These are phyloP conservation scores for Vitis riparia DNA, from an alignment of 164 flowering plant genomes.

Conservation along the genomic window DNA sequence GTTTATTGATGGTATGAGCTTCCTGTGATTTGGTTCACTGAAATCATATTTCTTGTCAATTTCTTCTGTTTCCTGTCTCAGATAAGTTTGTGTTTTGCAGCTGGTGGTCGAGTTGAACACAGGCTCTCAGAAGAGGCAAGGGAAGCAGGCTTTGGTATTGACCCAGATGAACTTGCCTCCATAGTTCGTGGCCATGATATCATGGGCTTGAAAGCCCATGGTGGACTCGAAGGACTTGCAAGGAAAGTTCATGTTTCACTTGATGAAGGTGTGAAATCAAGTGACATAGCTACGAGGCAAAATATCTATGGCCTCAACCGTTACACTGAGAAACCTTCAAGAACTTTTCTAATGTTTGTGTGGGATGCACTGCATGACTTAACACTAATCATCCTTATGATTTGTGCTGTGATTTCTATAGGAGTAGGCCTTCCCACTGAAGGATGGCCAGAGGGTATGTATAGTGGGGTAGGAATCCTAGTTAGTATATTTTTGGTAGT, in stretches of 20 bases:
- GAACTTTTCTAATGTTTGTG: constrained; percentile 27
- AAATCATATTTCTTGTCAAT: not conserved
- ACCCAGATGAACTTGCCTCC: constrained; percentile 37
- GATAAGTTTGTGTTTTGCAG: constrained; percentile 10
- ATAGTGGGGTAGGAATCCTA: constrained; percentile 34
- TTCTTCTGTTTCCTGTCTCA: not conserved
- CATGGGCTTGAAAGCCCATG: constrained; percentile 17
- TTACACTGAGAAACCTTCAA: constrained; percentile 34
- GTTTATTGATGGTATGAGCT: constrained; percentile 32
- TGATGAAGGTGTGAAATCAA: constrained; percentile 23
- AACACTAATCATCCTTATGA: constrained; percentile 34
- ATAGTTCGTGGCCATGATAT: constrained; percentile 31
- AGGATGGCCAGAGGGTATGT: constrained; percentile 39
- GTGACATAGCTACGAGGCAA: constrained; percentile 21
- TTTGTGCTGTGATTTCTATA: constrained; percentile 36
- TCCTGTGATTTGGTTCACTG: too few relatives aligned
- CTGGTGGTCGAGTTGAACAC: constrained; percentile 20
- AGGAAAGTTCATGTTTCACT: constrained; percentile 24
- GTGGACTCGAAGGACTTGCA: constrained; percentile 30
- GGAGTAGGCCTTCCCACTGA: constrained; percentile 40
- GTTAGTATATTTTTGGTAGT: constrained; percentile 37
- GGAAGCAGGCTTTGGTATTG: constrained; percentile 31
- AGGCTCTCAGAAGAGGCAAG: constrained; percentile 26
- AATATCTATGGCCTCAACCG: constrained; percentile 30
- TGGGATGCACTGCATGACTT: constrained; percentile 42